phyloP scores from a whole-genome alignment of 495 filamentous ascomycete species.

The Choiromyces venosus region DNA sequence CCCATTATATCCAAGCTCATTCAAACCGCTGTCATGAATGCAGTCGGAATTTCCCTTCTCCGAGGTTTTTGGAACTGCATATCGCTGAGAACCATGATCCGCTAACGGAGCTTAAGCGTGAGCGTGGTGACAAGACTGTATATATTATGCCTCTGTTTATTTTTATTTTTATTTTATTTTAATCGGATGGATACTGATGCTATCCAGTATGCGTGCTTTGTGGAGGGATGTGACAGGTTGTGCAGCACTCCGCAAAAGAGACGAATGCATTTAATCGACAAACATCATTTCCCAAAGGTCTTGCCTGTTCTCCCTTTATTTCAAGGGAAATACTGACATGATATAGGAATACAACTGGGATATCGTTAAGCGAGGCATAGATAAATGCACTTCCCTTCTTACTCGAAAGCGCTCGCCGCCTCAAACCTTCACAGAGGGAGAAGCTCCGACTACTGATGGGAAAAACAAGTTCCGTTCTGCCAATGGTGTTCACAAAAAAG shows the following conservation, averaged over 20 bases:
- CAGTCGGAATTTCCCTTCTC: conserved; percentile 44
- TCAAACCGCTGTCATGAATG: conserved; percentile 65
- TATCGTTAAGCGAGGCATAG: conserved; percentile 81
- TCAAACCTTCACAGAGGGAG: conserved; percentile 32
- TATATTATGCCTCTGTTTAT: conserved; percentile 38
- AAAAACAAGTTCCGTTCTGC: conserved; percentile 14
- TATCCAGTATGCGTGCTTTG: conserved; percentile 76
- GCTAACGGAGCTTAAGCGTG: conserved; percentile 61
- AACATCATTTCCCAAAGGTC: conserved; percentile 83
- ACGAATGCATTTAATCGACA: conserved; percentile 80
- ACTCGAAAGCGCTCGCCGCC: conserved; percentile 48
- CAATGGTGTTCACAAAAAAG: background rate
- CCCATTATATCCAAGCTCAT: conserved; percentile 76
- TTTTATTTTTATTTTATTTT: background rate
- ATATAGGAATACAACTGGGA: conserved; percentile 76
- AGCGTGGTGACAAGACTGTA: conserved; percentile 82
- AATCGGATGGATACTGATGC: conserved; percentile 9
- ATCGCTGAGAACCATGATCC: conserved; percentile 91
- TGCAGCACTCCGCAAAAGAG: conserved; percentile 80
- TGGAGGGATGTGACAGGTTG: conserved; percentile 78
- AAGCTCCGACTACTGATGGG: conserved; percentile 27
- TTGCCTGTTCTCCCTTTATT: conserved; percentile 1
- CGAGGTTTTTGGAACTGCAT: conserved; percentile 68
- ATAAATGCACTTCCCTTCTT: conserved; percentile 73
- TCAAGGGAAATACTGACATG: conserved; percentile 8